Evolutionary conservation across 2,329 filamentous ascomycete species (phyloP).

Genomic region (Nothophoma quercina): DNA sequence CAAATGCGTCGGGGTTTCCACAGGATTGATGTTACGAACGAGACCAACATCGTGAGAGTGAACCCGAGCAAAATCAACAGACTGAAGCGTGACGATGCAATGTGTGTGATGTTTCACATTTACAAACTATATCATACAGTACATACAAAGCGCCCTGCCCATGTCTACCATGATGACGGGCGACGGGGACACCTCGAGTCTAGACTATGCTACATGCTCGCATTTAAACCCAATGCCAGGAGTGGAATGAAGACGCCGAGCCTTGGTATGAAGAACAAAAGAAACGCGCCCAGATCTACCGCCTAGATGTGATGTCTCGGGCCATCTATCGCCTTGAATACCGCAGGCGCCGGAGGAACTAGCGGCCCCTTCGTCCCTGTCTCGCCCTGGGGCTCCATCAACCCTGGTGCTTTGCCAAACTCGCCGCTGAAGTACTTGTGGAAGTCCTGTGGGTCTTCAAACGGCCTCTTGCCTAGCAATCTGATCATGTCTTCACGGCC

Average conservation of each 20-base stretch:
- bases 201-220: constrained; percentile 4
- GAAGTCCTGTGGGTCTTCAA: constrained; percentile 86
- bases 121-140: constrained; percentile 9
- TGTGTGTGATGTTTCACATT: background rate
- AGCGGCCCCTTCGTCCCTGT: constrained; percentile 46
- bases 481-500: constrained; percentile 91
- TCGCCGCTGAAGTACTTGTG: constrained; percentile 81
- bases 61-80: no score
- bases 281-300: background rate
- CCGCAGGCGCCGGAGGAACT: constrained; percentile 41
- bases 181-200: background rate
- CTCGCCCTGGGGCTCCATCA: constrained; percentile 43
- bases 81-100: no score
- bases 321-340: constrained; percentile 26
- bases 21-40: no score
- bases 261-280: constrained; percentile 2
- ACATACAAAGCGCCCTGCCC: constrained; percentile 7
- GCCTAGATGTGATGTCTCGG: constrained; percentile 10
- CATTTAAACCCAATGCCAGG: background rate
- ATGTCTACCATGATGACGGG: no score
- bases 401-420: constrained; percentile 42
- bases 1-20: no score
- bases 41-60: no score
- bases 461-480: constrained; percentile 83
- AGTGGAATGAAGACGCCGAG: background rate